Base-by-base conservation (phyloP, 495 filamentous ascomycete genomes). In the Daldinia childiae region DNA sequence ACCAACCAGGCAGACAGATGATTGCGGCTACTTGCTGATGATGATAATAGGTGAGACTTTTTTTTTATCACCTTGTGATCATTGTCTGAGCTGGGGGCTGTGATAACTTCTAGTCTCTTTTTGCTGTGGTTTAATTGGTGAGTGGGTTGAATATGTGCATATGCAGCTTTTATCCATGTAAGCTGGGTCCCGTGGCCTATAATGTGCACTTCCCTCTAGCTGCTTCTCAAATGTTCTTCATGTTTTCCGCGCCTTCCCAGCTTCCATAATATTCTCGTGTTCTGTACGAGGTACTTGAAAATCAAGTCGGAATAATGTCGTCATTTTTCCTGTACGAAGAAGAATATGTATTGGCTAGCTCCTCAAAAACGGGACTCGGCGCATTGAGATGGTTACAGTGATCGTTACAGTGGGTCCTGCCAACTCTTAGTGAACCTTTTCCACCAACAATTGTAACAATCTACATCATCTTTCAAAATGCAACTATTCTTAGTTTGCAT, bases 51-150 rank as follows among this genome's bases (percentile, higher is more conserved):
- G 58, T 69, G 45, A 69, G 71, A 73, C 66, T 51, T 69, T 73
- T 29, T 73, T 29, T 66, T 65, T 45, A 67, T 15, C 21, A 56
- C 66, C 71, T 69, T 73, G 71, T 73, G 71, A 73, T 69, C 71
- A 73, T 59, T 59, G 43, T 58, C 24, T 41, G 17, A 41, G 45
- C 48, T 59, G 70, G 66, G 66, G 71, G 71, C 71, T 73, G 62
- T 73, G 71, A 62, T 66, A 48, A 52, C 32, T 43, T 63, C 71
- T 41, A 48, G 66, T 66, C 50, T 66, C 21, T 58, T 62, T 62
- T 63, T 69, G 50, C 11, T 59, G 29, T 8, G 24, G 27, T 73
- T 62, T 69, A 6, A 69, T 73, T 73, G 66, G 71, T 65, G 43
- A 50, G 21, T 21, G 34, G 51, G 54, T 57, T 36, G 57, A 54